These are phyloP conservation scores for Pyrenula massariospora DNA, from an alignment of 495 filamentous ascomycete species.

Conservation along the genomic window DNA sequence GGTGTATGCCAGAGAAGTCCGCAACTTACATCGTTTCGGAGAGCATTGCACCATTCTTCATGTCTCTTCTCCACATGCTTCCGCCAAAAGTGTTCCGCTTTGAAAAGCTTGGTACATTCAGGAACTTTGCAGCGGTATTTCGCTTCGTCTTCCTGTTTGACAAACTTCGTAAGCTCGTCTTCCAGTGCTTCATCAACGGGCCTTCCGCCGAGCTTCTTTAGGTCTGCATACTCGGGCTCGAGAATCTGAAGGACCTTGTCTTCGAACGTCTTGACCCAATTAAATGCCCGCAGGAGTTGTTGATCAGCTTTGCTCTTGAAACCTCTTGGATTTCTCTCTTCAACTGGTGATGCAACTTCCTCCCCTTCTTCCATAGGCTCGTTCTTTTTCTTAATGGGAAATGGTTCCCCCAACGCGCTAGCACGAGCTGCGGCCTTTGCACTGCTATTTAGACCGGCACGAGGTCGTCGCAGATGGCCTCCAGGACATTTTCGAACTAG, in stretches of 20 bases:
- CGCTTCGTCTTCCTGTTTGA: conserved; percentile 93
- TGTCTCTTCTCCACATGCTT: conserved; percentile 98
- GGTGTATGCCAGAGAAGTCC: not conserved
- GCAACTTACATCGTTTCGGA: conserved; percentile 68
- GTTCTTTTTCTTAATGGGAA: conserved; percentile 65
- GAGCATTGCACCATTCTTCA: conserved; percentile 67
- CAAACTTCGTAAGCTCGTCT: conserved; percentile 75
- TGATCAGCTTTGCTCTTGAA: conserved; percentile 66
- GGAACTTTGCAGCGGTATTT: conserved; percentile 95
- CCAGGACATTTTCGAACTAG: conserved; percentile 91
- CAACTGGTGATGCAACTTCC: conserved; percentile 46
- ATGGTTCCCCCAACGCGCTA: conserved; percentile 66
- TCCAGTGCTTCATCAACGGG: conserved; percentile 72
- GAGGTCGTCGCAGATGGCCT: conserved; percentile 84
- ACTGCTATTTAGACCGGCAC: conserved; percentile 65
- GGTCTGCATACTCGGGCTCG: conserved; percentile 76
- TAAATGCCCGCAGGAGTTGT: conserved; percentile 87
- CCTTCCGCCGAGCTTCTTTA: conserved; percentile 82
- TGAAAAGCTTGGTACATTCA: conserved; percentile 93
- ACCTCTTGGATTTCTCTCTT: conserved; percentile 55
- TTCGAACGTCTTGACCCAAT: conserved; percentile 99
- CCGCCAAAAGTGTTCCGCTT: conserved; percentile 89
- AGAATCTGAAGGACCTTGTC: conserved; percentile 89
- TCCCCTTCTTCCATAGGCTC: conserved; percentile 54
- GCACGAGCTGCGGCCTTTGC: conserved; percentile 79